Evolutionary conservation across 495 filamentous ascomycete species (phyloP).

Genomic region (Mytilinidion resinicola): DNA sequence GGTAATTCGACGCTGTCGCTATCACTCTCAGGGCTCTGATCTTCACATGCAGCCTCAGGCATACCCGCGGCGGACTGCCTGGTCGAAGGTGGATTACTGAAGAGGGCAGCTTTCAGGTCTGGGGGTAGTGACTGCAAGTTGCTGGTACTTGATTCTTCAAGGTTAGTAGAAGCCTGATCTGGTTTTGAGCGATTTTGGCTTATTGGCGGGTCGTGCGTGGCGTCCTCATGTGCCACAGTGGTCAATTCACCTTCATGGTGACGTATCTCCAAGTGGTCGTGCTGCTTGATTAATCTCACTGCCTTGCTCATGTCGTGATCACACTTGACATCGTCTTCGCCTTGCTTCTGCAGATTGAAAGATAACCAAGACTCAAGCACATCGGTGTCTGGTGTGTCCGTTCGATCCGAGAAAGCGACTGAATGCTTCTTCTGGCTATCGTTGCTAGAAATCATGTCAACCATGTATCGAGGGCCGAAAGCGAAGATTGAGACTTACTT

Average conservation of each 20-base stretch:
- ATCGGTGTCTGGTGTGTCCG: not conserved
- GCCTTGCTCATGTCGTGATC: not conserved
- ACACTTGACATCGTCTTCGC: not conserved
- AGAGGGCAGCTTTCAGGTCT: not conserved
- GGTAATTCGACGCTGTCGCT: not conserved
- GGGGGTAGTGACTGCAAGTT: not conserved
- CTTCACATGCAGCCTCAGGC: not conserved
- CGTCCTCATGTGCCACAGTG: not conserved
- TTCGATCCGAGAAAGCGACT: not conserved
- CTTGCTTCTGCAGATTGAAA: not conserved
- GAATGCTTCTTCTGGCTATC: not conserved
- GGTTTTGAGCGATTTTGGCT: too few relatives aligned
- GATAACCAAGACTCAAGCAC: constrained; percentile 3
- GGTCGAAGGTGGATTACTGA: not conserved
- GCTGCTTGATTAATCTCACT: not conserved
- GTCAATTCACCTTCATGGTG: not conserved
- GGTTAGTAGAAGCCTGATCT: too few relatives aligned
- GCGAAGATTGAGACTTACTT: not conserved
- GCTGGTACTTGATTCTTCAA: too few relatives aligned
- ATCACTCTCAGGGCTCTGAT: not conserved
- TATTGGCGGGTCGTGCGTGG: too few relatives aligned
- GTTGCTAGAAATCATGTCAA: not conserved
- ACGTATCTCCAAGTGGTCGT: not conserved
- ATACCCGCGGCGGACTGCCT: not conserved
- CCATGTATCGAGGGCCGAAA: not conserved